These are phyloP conservation scores for Moringa oleifera DNA, from an alignment of 345 rosid species.

Conservation along the genomic window DNA sequence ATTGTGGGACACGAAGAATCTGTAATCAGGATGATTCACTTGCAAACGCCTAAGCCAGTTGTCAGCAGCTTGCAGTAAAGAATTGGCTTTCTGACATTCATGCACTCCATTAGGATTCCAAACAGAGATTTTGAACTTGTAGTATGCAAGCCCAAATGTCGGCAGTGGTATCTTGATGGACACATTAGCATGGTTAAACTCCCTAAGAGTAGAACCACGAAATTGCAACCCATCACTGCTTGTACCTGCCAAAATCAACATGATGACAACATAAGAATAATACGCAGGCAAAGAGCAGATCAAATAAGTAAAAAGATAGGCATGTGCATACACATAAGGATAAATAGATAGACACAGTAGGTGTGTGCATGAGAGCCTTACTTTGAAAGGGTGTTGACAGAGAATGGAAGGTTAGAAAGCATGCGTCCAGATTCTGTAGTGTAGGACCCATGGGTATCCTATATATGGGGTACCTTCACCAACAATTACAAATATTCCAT, in stretches of 20 bases:
- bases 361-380: slow-evolving; percentile 16
- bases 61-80: slow-evolving; percentile 57
- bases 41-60: slow-evolving; percentile 62
- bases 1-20: slow-evolving; percentile 56
- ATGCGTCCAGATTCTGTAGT: slow-evolving; percentile 56
- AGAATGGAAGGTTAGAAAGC: slow-evolving; percentile 56
- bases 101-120: slow-evolving; percentile 57
- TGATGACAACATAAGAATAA: not conserved
- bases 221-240: slow-evolving; percentile 19
- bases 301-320: not conserved
- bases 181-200: slow-evolving; percentile 24
- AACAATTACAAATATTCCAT: slow-evolving; percentile 1
- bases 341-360: not conserved
- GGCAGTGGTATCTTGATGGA: slow-evolving; percentile 48
- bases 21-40: slow-evolving; percentile 76
- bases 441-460: slow-evolving; percentile 61
- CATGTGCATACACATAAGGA: not conserved
- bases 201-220: slow-evolving; percentile 20
- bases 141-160: slow-evolving; percentile 76
- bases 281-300: not conserved
- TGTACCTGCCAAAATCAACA: slow-evolving; percentile 31
- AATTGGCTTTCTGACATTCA: slow-evolving; percentile 49
- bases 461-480: slow-evolving; percentile 59
- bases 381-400: slow-evolving; percentile 45
- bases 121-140: slow-evolving; percentile 67